Conservation (phyloP, 371 early-diverging fungal genomes). For the Conidiobolus incongruus region DNA sequence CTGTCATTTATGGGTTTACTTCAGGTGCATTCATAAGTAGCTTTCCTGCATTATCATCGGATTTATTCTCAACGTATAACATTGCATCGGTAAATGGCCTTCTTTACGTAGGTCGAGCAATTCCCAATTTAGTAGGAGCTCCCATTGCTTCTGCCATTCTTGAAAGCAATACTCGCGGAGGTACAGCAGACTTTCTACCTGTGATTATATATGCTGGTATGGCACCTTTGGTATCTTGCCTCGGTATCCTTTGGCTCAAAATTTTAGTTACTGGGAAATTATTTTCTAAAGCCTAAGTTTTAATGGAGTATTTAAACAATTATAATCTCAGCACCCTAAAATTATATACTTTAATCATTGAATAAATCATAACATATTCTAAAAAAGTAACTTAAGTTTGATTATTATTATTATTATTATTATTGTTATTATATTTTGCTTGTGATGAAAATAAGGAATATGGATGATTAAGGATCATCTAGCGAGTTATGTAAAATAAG, state of each 20-base stretch:
- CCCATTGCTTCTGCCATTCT: slow-evolving; percentile 18
- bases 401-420: no score
- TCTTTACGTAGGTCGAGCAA: slow-evolving; percentile 12
- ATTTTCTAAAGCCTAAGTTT: not conserved
- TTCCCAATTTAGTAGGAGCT: slow-evolving; percentile 13
- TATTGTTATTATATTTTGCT: no score
- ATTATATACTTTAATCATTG: no score
- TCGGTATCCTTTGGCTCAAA: not conserved
- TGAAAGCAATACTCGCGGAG: slow-evolving; percentile 5
- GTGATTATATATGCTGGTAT: slow-evolving; percentile 2
- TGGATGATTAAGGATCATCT: no score
- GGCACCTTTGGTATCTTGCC: not conserved
- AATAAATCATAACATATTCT: no score
- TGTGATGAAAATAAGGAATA: no score
- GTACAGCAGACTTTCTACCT: not conserved
- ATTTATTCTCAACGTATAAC: slow-evolving; percentile 11
- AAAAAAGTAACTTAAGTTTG: no score
- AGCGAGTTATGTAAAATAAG: no score
- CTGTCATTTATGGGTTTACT: slow-evolving; percentile 22
- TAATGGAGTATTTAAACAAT: no score
- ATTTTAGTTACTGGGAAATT: not conserved
- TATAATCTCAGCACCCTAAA: no score
- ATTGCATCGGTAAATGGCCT: slow-evolving; percentile 13
- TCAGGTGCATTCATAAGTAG: slow-evolving; percentile 22
- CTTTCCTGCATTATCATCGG: slow-evolving; percentile 17